phyloP scores from a whole-genome alignment of 1,284 basidiomycete genomes.

The Ganoderma meredithae region DNA sequence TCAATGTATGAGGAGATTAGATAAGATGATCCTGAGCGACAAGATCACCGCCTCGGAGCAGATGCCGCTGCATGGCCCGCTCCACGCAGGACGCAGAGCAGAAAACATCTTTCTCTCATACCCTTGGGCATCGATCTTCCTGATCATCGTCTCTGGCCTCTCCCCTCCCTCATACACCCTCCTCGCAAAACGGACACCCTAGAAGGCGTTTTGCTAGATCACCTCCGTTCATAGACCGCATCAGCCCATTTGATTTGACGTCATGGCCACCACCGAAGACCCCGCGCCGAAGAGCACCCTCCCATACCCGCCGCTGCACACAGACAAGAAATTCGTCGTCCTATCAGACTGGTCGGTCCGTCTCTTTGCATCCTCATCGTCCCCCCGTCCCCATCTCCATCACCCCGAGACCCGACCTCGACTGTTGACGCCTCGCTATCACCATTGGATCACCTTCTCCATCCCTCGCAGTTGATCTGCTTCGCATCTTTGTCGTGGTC shows the following conservation, averaged over 20 bases:
- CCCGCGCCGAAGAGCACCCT: constrained; percentile 66
- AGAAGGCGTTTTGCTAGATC: not conserved
- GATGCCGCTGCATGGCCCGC: not conserved
- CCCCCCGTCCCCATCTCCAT: constrained; percentile 16
- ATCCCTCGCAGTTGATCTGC: not conserved
- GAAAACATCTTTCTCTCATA: not conserved
- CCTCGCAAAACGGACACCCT: not conserved
- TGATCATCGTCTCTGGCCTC: not conserved
- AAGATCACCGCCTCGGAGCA: not conserved
- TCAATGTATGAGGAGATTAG: not conserved
- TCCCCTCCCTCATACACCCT: not conserved
- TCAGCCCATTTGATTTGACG: not conserved
- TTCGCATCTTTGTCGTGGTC: not conserved
- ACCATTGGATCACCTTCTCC: not conserved
- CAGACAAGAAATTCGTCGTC: constrained; percentile 85
- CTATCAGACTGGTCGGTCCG: constrained; percentile 86
- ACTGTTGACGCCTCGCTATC: not conserved
- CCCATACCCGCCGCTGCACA: constrained; percentile 81
- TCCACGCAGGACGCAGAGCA: not conserved
- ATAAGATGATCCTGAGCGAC: not conserved
- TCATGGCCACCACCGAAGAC: constrained; percentile 27
- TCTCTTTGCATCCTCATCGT: constrained; percentile 22
- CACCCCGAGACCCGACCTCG: not conserved
- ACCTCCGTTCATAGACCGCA: not conserved
- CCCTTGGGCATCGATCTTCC: not conserved